Percentiles rank a stretch among this genome's conserved stretches.
phyloP scores from a whole-genome alignment of 768 basidiomycete species.

The Boletus sp. region DNA sequence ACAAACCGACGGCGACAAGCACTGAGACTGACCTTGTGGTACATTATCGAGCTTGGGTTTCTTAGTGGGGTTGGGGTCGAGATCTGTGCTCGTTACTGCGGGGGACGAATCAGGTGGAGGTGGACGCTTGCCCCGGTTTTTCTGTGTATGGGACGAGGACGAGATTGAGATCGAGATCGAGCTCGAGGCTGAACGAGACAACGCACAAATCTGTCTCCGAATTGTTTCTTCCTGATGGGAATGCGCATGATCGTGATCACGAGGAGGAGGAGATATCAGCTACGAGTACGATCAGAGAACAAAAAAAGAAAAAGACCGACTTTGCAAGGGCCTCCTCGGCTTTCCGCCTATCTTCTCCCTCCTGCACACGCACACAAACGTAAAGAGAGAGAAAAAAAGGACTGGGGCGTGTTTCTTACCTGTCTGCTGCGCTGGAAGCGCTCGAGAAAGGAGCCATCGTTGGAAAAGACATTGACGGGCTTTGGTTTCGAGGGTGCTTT shows the following conservation, averaged over 20 bases:
- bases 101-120: slow-evolving; percentile 37
- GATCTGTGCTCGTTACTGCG: slow-evolving; percentile 35
- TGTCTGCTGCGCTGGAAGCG: slow-evolving; percentile 31
- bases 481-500: slow-evolving; percentile 36
- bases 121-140: slow-evolving; percentile 56
- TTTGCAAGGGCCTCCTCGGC: too few species aligned
- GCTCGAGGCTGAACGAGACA: slow-evolving; percentile 6
- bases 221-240: slow-evolving; percentile 50
- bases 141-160: slow-evolving; percentile 33
- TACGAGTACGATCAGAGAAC: too few species aligned
- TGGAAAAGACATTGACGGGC: slow-evolving; percentile 59
- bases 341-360: too few species aligned
- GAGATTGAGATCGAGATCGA: background rate
- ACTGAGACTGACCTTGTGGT: slow-evolving; percentile 31
- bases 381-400: too few species aligned
- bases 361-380: too few species aligned
- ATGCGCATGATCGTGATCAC: background rate
- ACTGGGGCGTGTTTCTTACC: too few species aligned
- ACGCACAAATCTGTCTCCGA: slow-evolving; percentile 60
- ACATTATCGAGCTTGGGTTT: slow-evolving; percentile 34
- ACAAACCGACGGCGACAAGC: background rate
- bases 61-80: slow-evolving; percentile 32
- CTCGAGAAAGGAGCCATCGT: slow-evolving; percentile 68
- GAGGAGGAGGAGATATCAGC: too few species aligned
- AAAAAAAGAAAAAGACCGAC: too few species aligned